These are phyloP conservation scores for Domatiomyces catenatus DNA, from an alignment of 2,329 filamentous ascomycete species.

Conservation along the genomic window DNA sequence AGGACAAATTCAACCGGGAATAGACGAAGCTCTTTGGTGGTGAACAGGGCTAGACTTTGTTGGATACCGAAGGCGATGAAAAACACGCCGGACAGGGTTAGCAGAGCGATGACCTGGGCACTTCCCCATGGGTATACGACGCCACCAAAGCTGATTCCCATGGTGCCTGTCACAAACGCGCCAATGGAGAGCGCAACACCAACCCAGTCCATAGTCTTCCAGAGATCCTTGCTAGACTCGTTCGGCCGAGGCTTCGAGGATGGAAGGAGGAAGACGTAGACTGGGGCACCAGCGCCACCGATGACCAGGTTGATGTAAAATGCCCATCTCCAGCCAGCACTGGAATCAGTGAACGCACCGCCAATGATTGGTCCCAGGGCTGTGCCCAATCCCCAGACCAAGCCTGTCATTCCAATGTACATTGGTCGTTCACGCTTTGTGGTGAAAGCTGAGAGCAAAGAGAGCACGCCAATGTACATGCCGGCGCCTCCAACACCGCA, in stretches of 20 bases:
- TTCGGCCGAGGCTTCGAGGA: slow-evolving; percentile 15
- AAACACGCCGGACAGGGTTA: slow-evolving; percentile 32
- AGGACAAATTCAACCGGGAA: slow-evolving; percentile 36
- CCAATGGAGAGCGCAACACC: slow-evolving; percentile 32
- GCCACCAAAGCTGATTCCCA: slow-evolving; percentile 34
- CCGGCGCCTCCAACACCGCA: slow-evolving; percentile 22
- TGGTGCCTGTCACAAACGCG: slow-evolving; percentile 13
- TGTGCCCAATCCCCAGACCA: slow-evolving; percentile 24
- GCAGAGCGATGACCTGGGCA: slow-evolving; percentile 31
- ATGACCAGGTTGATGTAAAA: slow-evolving; percentile 44
- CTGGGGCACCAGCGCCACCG: slow-evolving; percentile 25
- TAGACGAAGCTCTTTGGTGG: slow-evolving; percentile 28
- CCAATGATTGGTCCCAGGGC: slow-evolving; percentile 27
- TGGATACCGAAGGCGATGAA: slow-evolving; percentile 33
- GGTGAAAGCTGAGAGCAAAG: slow-evolving; percentile 16
- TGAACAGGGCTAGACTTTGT: slow-evolving; percentile 32
- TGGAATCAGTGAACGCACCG: slow-evolving; percentile 19
- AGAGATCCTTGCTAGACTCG: background rate
- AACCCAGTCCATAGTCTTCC: slow-evolving; percentile 28
- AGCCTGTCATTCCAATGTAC: slow-evolving; percentile 23
- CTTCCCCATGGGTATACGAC: slow-evolving; percentile 33
- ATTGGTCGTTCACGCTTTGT: slow-evolving; percentile 16
- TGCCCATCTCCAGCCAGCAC: slow-evolving; percentile 13
- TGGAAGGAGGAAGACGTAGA: slow-evolving; percentile 31
- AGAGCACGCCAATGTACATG: slow-evolving; percentile 19